Conservation (phyloP, 2,329 filamentous ascomycete species). For the Ophiostoma triangulosporum region DNA sequence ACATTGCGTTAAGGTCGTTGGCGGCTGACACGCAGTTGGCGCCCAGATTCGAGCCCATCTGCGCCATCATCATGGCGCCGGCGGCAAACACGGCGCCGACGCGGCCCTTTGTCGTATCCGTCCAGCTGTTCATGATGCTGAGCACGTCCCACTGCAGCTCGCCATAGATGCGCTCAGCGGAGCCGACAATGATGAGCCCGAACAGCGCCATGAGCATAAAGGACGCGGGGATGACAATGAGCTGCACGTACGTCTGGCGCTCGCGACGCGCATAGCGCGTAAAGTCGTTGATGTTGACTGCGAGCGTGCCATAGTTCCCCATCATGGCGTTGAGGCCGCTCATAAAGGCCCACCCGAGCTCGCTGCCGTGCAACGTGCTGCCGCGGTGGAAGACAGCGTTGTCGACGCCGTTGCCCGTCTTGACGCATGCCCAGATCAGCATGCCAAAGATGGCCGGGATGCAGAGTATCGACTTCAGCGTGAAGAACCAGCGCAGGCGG, state of each 20-base stretch:
- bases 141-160: background rate
- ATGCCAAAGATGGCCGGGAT: conserved; percentile 73
- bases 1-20: conserved; percentile 21
- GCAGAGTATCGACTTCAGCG: conserved; percentile 75
- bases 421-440: conserved; percentile 74
- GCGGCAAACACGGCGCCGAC: conserved; percentile 15
- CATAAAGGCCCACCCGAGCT: conserved; percentile 67
- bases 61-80: conserved; percentile 12
- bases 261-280: conserved; percentile 60
- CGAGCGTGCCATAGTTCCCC: conserved; percentile 80
- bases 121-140: background rate
- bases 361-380: conserved; percentile 8
- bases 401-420: conserved; percentile 54
- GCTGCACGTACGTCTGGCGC: background rate
- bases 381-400: conserved; percentile 68
- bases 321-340: conserved; percentile 80
- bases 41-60: conserved; percentile 14
- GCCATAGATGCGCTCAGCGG: background rate
- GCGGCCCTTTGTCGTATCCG: background rate
- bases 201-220: background rate
- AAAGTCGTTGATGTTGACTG: conserved; percentile 74
- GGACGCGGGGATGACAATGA: background rate
- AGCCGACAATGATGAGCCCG: background rate
- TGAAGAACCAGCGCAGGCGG: conserved; percentile 27
- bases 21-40: conserved; percentile 25